Evolutionary conservation across 306 rosid genomes (phyloP).

Genomic region (Morella rubra): DNA sequence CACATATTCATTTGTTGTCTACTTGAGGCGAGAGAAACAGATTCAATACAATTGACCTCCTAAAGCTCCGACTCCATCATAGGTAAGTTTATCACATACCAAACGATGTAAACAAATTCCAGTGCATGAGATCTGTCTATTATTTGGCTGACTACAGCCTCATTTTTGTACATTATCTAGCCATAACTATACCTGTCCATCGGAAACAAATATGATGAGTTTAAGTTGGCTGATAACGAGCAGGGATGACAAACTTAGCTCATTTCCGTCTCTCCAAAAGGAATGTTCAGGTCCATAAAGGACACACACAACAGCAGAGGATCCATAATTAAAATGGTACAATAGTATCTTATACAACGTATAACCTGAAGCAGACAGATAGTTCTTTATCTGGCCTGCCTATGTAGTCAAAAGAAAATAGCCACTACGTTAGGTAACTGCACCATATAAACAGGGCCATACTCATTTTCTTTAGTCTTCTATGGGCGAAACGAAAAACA

Average conservation of each 20-base stretch:
- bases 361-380: too few relatives aligned
- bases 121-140: not conserved
- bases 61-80: slow-evolving; percentile 1
- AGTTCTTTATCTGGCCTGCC: not conserved
- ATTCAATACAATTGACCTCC: not conserved
- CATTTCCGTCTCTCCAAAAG: not conserved
- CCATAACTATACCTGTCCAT: not conserved
- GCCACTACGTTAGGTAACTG: slow-evolving; percentile 8
- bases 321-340: too few relatives aligned
- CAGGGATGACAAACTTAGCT: not conserved
- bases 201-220: not conserved
- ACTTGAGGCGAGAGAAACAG: not conserved
- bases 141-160: not conserved
- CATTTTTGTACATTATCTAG: not conserved
- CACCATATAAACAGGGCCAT: slow-evolving; percentile 14
- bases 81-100: not conserved
- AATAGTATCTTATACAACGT: too few relatives aligned
- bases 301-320: not conserved
- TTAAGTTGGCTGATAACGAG: not conserved
- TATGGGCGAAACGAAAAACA: slow-evolving; percentile 2
- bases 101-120: not conserved
- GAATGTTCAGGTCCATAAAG: not conserved
- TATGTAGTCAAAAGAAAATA: not conserved
- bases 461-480: slow-evolving; percentile 12
- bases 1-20: not conserved